Conservation (phyloP, 148 eudicot species). For the Selenicereus undatus region DNA sequence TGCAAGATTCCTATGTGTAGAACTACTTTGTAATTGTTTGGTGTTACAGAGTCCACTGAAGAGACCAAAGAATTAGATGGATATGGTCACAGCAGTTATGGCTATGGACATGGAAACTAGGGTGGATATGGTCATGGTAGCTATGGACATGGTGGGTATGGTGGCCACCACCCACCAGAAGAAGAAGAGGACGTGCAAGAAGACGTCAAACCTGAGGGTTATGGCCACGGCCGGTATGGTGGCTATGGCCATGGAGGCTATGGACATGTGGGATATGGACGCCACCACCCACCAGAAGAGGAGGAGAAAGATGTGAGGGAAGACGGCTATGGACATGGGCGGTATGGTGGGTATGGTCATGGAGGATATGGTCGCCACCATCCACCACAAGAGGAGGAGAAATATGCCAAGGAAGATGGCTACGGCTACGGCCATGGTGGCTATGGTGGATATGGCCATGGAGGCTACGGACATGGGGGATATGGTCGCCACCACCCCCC, state of each 20-base stretch:
- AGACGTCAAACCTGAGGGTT: neutral
- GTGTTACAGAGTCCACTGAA: neutral
- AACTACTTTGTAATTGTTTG: neutral
- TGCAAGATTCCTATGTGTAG: too few species aligned
- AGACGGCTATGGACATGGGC: neutral
- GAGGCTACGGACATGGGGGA: neutral
- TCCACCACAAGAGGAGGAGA: neutral
- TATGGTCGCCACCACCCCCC: neutral
- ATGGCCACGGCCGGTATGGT: neutral
- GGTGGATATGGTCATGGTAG: neutral
- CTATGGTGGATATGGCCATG: neutral
- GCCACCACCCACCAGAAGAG: slow-evolving; percentile 1
- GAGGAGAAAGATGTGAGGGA: neutral
- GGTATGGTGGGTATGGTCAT: neutral
- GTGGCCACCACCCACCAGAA: neutral
- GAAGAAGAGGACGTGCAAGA: neutral
- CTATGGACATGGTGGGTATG: neutral
- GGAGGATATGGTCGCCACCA: neutral
- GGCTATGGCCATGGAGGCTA: neutral
- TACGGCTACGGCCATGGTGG: neutral
- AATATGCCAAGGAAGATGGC: neutral
- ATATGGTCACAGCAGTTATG: neutral
- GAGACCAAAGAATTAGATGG: neutral
- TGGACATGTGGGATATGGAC: neutral
- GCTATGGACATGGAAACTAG: neutral